Percentiles rank a stretch among this genome's conserved stretches.
These are phyloP conservation scores for Phlebopus sp. DNA, from an alignment of 1,284 basidiomycete genomes.

Conservation along the genomic window DNA sequence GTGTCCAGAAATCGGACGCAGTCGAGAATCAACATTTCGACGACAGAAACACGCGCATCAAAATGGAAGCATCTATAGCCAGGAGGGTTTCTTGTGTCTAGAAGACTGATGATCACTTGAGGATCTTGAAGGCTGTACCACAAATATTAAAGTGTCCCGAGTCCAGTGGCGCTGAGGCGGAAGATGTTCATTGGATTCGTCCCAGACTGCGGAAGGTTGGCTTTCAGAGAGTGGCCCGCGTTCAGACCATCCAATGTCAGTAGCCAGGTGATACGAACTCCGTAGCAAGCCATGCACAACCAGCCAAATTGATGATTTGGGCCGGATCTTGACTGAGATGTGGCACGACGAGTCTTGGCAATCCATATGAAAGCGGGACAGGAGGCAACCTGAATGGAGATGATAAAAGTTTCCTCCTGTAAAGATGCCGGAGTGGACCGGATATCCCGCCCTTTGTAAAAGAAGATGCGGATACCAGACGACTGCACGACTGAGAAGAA, in stretches of 20 bases:
- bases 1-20: constrained; percentile 29
- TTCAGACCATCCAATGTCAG: constrained; percentile 4
- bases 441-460: no score
- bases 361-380: constrained; percentile 17
- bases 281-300: constrained; percentile 24
- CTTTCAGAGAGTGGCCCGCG: constrained; percentile 11
- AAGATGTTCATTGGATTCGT: constrained; percentile 6
- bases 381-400: no score
- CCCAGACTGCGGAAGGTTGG: constrained; percentile 1
- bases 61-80: constrained; percentile 30
- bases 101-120: constrained; percentile 19
- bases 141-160: constrained; percentile 1
- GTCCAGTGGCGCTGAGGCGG: constrained; percentile 20
- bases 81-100: constrained; percentile 22
- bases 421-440: constrained; percentile 4
- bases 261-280: constrained; percentile 1
- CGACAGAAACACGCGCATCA: constrained; percentile 32
- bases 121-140: constrained; percentile 28
- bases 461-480: no score
- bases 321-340: constrained; percentile 31
- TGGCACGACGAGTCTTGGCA: constrained; percentile 26
- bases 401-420: background rate
- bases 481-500: no score
- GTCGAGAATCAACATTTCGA: constrained; percentile 27
- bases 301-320: constrained; percentile 17